A percentile compares a stretch with the other conserved stretches of the same genome.
Evolutionary conservation across 495 filamentous ascomycete genomes (phyloP).

Genomic region (Thermothielavioides terrestris): DNA sequence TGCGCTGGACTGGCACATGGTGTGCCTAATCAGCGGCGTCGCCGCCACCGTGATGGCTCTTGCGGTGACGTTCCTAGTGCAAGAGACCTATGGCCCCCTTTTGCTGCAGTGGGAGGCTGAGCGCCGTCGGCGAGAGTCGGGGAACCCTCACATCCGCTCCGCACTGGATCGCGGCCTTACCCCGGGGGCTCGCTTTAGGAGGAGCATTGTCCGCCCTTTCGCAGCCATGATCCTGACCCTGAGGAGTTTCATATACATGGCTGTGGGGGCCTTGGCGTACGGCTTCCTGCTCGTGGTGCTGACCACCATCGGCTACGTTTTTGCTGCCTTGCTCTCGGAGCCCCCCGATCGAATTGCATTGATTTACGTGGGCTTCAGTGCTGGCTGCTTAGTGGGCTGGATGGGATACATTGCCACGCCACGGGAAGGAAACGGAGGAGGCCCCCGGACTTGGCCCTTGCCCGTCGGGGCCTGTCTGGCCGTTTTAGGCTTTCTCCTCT

Average conservation of each 20-base stretch:
- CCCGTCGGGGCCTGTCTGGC: too few relatives aligned
- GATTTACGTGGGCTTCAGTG: not conserved
- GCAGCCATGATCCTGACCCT: conserved; percentile 45
- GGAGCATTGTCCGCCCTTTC: conserved; percentile 41
- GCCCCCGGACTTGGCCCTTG: too few relatives aligned
- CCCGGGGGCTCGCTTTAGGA: conserved; percentile 21
- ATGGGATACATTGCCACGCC: too few relatives aligned
- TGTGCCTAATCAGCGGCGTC: conserved; percentile 49
- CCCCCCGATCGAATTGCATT: not conserved
- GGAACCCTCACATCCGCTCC: conserved; percentile 37
- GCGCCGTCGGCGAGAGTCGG: conserved; percentile 40
- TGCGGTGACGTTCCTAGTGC: conserved; percentile 39
- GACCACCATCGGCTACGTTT: not conserved
- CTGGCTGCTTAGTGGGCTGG: not conserved
- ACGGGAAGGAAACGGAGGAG: too few relatives aligned
- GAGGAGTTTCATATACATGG: not conserved
- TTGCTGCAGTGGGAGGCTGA: conserved; percentile 48
- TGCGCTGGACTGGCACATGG: conserved; percentile 54
- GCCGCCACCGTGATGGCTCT: conserved; percentile 22
- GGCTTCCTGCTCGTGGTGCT: not conserved
- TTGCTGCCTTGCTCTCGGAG: not conserved
- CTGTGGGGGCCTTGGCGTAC: not conserved
- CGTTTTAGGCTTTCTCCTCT: too few relatives aligned
- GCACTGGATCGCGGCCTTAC: conserved; percentile 44
- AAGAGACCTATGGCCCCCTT: conserved; percentile 54